These are phyloP conservation scores for Chaetomium olivaceum DNA, from an alignment of 2,329 filamentous ascomycete species.

Conservation along the genomic window DNA sequence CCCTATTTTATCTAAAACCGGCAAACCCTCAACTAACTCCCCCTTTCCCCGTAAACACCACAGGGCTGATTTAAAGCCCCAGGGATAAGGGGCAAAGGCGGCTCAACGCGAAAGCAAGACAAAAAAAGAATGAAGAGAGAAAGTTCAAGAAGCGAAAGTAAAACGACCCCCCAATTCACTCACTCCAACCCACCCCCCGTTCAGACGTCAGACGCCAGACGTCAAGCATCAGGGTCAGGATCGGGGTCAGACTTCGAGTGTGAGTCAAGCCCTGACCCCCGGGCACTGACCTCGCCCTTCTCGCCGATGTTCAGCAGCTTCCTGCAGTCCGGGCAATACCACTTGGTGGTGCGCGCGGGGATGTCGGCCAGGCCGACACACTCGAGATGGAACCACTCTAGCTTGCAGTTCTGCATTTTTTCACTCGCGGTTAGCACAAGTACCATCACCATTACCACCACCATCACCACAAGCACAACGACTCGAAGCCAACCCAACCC, in stretches of 20 bases:
- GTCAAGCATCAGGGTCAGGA: neutral
- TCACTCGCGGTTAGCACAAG: neutral
- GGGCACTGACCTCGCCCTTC: conserved; percentile 62
- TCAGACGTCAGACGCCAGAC: too few species aligned
- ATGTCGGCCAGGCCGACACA: conserved; percentile 70
- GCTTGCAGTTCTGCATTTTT: conserved; percentile 64
- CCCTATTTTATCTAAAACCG: neutral
- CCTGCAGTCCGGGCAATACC: conserved; percentile 80
- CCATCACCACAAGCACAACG: neutral
- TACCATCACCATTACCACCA: neutral
- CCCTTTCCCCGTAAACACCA: too few species aligned
- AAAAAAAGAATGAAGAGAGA: neutral
- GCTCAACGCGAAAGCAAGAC: neutral
- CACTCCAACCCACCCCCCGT: neutral
- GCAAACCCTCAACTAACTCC: neutral
- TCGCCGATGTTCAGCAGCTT: conserved; percentile 62
- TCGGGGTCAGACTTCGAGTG: neutral
- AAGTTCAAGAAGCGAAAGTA: neutral
- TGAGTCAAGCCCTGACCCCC: conserved; percentile 51
- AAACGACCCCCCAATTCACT: neutral
- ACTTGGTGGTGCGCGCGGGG: conserved; percentile 72
- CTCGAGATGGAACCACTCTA: conserved; percentile 82
- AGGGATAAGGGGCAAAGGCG: too few species aligned
- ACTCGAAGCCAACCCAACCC: neutral
- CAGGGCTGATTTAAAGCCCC: too few species aligned